These are phyloP conservation scores for Monosporascus sp. DNA, from an alignment of 2,329 filamentous ascomycete genomes.

Conservation along the genomic window DNA sequence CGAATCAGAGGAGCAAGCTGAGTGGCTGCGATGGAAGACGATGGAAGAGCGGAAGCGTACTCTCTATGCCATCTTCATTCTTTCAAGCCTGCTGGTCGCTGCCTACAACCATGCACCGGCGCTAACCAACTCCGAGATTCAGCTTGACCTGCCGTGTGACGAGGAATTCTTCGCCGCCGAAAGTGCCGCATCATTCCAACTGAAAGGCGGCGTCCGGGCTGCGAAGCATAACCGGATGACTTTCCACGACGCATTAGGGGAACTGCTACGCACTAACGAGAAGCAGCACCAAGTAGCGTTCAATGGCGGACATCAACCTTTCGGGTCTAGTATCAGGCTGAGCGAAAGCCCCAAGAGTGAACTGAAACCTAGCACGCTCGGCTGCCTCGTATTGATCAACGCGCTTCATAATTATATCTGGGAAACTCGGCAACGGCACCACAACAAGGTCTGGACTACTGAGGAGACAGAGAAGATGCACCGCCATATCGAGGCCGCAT, in stretches of 20 bases:
- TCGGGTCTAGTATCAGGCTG: slow-evolving; percentile 39
- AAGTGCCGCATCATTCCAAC: slow-evolving; percentile 73
- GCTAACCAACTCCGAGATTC: slow-evolving; percentile 89
- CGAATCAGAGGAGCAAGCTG: slow-evolving; percentile 56
- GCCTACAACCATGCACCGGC: slow-evolving; percentile 91
- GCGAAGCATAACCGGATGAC: slow-evolving; percentile 67
- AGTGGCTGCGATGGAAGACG: slow-evolving; percentile 86
- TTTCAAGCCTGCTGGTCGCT: slow-evolving; percentile 86
- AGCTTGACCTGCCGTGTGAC: slow-evolving; percentile 83
- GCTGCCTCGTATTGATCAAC: slow-evolving; percentile 86
- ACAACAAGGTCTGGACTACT: slow-evolving; percentile 82
- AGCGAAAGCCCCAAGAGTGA: slow-evolving; percentile 54
- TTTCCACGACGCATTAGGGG: slow-evolving; percentile 77
- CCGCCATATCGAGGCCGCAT: slow-evolving; percentile 84
- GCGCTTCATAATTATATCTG: slow-evolving; percentile 97
- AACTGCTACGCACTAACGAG: slow-evolving; percentile 72
- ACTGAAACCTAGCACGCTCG: slow-evolving; percentile 81
- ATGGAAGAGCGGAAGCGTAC: slow-evolving; percentile 90
- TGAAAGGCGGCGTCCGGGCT: slow-evolving; percentile 65
- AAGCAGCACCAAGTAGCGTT: slow-evolving; percentile 50
- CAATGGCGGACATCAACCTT: slow-evolving; percentile 36
- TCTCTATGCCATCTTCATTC: slow-evolving; percentile 81
- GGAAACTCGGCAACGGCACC: slow-evolving; percentile 89
- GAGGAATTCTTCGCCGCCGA: slow-evolving; percentile 87
- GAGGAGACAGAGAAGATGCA: slow-evolving; percentile 96